phyloP scores from a whole-genome alignment of 148 eudicot genomes.

The Oxyria digyna region DNA sequence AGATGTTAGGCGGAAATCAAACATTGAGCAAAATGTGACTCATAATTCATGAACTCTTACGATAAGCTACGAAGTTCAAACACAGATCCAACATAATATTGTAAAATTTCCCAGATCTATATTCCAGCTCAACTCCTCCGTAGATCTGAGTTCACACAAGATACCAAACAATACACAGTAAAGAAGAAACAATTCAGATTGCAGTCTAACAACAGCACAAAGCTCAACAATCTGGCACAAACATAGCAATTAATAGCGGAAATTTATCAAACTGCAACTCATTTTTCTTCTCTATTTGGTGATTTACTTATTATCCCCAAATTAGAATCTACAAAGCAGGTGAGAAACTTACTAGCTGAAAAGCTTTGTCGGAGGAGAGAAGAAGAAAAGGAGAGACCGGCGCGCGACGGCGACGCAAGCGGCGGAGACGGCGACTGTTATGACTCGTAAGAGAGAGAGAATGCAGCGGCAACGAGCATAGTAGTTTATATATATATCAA shows the following conservation, averaged over 20 bases:
- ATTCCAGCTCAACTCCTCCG: constrained; percentile 2
- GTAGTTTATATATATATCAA: background rate
- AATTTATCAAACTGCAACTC: background rate
- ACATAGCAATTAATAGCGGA: background rate
- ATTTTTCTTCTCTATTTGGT: background rate
- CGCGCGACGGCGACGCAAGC: background rate
- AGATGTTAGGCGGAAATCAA: background rate
- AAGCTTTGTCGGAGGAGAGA: background rate
- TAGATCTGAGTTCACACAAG: background rate
- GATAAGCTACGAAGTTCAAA: background rate
- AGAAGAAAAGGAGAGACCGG: background rate
- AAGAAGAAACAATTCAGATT: background rate
- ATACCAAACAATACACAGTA: background rate
- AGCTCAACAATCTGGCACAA: background rate
- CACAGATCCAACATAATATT: background rate
- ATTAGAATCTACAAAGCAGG: background rate
- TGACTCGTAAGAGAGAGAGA: background rate
- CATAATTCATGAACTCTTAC: background rate
- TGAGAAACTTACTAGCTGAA: background rate
- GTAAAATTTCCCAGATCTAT: background rate
- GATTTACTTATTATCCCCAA: background rate
- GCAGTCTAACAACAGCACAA: background rate
- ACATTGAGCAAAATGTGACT: background rate
- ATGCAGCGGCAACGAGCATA: background rate
- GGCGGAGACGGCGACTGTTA: constrained; percentile 5